Evolutionary conservation across 1,139 yeast genomes (phyloP), one percentile per base, ranked within the genome.

Genomic region (Candida sp.): DNA sequence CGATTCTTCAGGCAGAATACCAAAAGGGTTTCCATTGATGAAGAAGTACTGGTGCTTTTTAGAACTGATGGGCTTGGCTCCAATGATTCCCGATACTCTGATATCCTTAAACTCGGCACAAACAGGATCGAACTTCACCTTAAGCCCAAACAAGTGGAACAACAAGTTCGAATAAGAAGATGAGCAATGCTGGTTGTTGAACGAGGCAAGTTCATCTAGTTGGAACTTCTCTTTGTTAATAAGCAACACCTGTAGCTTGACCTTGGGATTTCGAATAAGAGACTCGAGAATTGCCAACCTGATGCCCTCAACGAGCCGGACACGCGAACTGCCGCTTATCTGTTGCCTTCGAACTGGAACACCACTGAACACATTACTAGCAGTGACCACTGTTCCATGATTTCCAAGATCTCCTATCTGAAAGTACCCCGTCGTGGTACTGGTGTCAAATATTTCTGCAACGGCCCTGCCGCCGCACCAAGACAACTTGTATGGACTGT

Each of bases 291-390:
- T 51, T 6, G 60, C 61, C 7, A 58, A 57, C 52, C 77, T 73
- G 1, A 84, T 38, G 0, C 63, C 66, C n/a, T 65, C 67, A 0
- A 74, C 46, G 17, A 71, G 51, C 32, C 62, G 58, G 39, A 55
- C 51, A 46, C 59, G 54, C 0, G 75, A 65, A 3, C 59, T 53
- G 5, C 61, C 56, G n/a, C 60, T 39, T 2, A 69, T 43, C 7
- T 68, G 69, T 7, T 54, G 57, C 39, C 77, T 70, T 30, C 97
- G 70, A 2, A 89, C 92, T 0, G 93, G 92, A 2, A 83, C 48
- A 38, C 71, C 74, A 22, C 72, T 67, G 61, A 87, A 87, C 22
- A 89, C 51, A 50, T 82, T 78, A 4, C 69, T 60, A 0, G 83
- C 78, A 0, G 65, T 52, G 1, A 87, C 77, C 0, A 64, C 55